Evolutionary conservation across 441 rosid species (phyloP), one percentile per base, ranked within the genome.

Genomic region (Breynia disticha): DNA sequence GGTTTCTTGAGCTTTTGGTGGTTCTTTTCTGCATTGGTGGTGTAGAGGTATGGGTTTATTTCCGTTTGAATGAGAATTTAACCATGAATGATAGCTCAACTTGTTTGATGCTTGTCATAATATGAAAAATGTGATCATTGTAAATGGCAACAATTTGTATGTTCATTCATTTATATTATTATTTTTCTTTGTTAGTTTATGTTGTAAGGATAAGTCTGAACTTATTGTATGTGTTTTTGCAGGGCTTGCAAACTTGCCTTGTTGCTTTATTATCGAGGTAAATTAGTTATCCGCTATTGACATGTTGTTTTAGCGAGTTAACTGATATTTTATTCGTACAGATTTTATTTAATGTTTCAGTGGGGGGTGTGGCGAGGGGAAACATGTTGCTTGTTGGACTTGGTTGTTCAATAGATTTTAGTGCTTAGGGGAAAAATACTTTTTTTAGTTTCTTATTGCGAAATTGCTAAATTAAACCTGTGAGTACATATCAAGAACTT

Each of bases 191-290:
- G 15, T 14, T 5, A 32, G 19, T 19, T 60, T 50, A 12, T 17
- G 20, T 11, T 45, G 44, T 55, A 12, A n/a, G 14, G 48, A 18
- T 56, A 45, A 52, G 19, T 44, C 61, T 63, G 68, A 56, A 70
- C 69, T 21, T 56, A 52, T 45, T 65, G n/a, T 64, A 53, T 55
- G 61, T 76, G 56, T 52, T 39, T 38, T 12, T 70, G 67, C 82
- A 93, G 97, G 98, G 98, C 61, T 67, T 93, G 73, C 98, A 93
- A 81, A 93, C 98, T 74, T 93, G 97, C 72, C 74, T 79, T 54
- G 98, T 86, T 60, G 96, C 95, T 62, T 73, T 86, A 38, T 62
- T 88, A 46, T 88, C 95, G 57, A 88, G 95, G 97, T 93, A 77
- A 22, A 20, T 42, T 46, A 57, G 38, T 46, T 37, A 22, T 55